Evolutionary conservation across 1,139 yeast genomes (phyloP).

Genomic region (Blastobotrys malaysiensis): DNA sequence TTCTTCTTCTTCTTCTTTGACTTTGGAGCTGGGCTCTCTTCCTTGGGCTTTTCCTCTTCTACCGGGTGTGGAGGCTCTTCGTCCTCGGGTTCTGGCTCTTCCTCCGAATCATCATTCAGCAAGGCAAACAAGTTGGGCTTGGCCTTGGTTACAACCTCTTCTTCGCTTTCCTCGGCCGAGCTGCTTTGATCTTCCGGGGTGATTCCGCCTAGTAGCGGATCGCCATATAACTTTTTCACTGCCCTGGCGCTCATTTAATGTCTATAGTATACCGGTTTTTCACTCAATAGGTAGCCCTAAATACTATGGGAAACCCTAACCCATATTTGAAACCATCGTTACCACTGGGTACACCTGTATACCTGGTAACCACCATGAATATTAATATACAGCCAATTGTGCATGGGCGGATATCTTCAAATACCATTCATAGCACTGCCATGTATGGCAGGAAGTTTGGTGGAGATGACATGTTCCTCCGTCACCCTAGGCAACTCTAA

Average conservation of each 20-base stretch:
- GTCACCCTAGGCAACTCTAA: too few relatives aligned
- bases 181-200: not conserved
- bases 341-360: too few relatives aligned
- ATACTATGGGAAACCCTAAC: too few relatives aligned
- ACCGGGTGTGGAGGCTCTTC: constrained; percentile 21
- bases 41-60: constrained; percentile 14
- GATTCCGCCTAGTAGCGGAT: constrained; percentile 8
- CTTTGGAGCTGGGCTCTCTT: constrained; percentile 10
- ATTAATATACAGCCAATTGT: too few relatives aligned
- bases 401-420: too few relatives aligned
- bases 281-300: too few relatives aligned
- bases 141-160: constrained; percentile 17
- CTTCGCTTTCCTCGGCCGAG: constrained; percentile 7
- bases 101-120: constrained; percentile 38
- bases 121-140: constrained; percentile 50
- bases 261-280: not conserved
- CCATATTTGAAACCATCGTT: too few relatives aligned
- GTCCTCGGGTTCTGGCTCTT: constrained; percentile 16
- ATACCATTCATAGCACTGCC: too few relatives aligned
- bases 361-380: too few relatives aligned
- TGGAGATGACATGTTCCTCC: too few relatives aligned
- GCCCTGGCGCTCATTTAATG: constrained; percentile 21
- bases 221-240: constrained; percentile 20
- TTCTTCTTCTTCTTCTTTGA: constrained; percentile 14
- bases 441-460: too few relatives aligned